Evolutionary conservation across 2,329 filamentous ascomycete genomes (phyloP), one percentile per base, ranked within the genome.

Genomic region (Pseudogymnoascus pannorum): DNA sequence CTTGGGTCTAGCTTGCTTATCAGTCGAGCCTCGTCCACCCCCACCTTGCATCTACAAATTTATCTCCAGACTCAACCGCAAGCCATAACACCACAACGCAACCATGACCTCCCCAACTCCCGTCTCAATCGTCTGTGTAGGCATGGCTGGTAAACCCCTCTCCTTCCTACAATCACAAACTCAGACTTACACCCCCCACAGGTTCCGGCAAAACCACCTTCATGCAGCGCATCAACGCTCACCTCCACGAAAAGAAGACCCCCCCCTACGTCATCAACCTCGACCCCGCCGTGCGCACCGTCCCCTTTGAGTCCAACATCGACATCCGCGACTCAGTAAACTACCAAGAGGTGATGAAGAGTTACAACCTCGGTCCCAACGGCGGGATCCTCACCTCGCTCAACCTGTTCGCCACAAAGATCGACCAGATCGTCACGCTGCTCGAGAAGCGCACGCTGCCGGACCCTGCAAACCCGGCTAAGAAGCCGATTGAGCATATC

Each of bases 301-400:
- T 97, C 5, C 94, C 95, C 2, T 99, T 97, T 72, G 93, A 96
- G 68, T 87, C 89, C 74, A 99, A 99, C 76, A 97, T 99, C 76
- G 94, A 99, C 76, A 99, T 99, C 69, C 91, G 95, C 70, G 94
- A 99, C 76, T 94, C 90, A 24, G 93, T 99, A 74, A 97, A 99
- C 82, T 99, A 99, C 80, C 94, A 96, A 74, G 93, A 99, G 76
- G 94, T 99, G 66, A 99, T 99, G 95, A 95, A 93, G 77, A 92
- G 97, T 77, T 97, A 97, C 76, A 97, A 97, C 72, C 84, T 99
- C 0, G 94, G 94, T 0, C 94, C 94, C 7, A 99, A 99, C 77
- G 94, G 94, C 59, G 95, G 92, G 54, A 99, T 99, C 71, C 78
- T 99, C 67, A 99, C 95, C 1, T 94, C 90, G 9, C 79, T 99